Evolutionary conservation across 805 yeast species (phyloP), one percentile per base, ranked within the genome.

Genomic region (Jamesozyma gamospora): DNA sequence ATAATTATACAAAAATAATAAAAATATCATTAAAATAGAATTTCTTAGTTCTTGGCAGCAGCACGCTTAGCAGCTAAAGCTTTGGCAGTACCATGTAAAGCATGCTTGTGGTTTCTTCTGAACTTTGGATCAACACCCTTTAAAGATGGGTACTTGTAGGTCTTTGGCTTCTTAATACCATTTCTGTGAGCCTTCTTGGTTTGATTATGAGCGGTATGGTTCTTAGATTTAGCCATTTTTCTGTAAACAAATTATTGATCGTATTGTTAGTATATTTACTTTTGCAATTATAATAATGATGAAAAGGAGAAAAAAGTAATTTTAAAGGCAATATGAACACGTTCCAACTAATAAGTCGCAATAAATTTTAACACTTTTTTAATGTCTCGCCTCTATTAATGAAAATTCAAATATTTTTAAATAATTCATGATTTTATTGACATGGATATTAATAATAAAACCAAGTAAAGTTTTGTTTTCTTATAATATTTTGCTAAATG

Each of bases 191-290:
- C 97, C 94, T 92, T 92, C 71, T 74, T 83, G 87, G 82, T 84
- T 76, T 90, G 97, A 94, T 92, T 92, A 76, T 92, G 98, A 75
- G 87, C 88, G 74, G 98, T 92, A 72, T 92, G 97, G 77, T 92
- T 92, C 96, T 92, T 92, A 60, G 97, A 90, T 78, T 92, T 92
- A 72, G 98, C 70, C 98, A 92, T 90, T 74, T 27, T 70, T 65
- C 51, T 52, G 36, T 31, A 17, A 12, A 16, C 17, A 31, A 10
- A 31, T 9, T 15, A 31, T 21, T 21, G 24, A 5, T 14, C 11
- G 17, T 17, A 17, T 17, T 31, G 34, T 31, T 31, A 31, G 34
- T 31, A 31, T 17, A 17, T 12, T 16, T n/a, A 15, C 11, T 25
- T 25, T n/a, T n/a, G n/a, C n/a, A n/a, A n/a, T n/a, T n/a, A n/a